Evolutionary conservation across 2,329 filamentous ascomycete genomes (phyloP), one percentile per base, ranked within the genome.

Genomic region (Coleophoma cylindrospora): DNA sequence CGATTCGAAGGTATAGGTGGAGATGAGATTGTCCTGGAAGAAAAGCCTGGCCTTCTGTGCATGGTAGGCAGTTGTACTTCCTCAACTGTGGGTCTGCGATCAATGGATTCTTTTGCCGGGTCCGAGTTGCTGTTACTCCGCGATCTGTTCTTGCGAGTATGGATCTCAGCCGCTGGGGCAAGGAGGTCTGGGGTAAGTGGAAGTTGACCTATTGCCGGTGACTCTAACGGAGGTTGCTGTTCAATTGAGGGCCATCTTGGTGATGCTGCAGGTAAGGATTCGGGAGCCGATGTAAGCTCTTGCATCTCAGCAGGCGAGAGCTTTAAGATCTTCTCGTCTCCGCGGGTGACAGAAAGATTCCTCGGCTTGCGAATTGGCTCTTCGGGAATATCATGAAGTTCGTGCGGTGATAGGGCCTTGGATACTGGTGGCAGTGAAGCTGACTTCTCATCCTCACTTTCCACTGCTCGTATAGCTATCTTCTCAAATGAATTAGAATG

Each of bases 281-380:
- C 77, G 6, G 79, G 79, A 1, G 76, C 73, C 27, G 73, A 74
- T 13, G 77, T 75, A 51, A 85, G 66, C 52, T 80, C 75, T 48
- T 80, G 75, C 61, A 84, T 81, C 58, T 82, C 77, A 36, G 72
- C 75, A 8, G 77, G 77, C 0, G 80, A 81, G 22, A 84, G 69
- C 36, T 78, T 74, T 49, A 77, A 73, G 43, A 81, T 66, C 44
- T 68, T 73, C 52, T 74, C 75, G 40, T 68, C 48, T 19, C 27
- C 53, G 43, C 54, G 60, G 2, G 56, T 50, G 4, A 54, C 40
- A 10, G 61, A 62, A 12, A 54, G 41, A 37, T 59, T 62, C 34
- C 58, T 52, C 21, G 52, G 52, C 38, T 56, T 61, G 22, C 51
- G 54, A 27, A 49, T 17, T 43, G 54, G 60, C 47, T 64, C 59